Evolutionary conservation across 2,329 filamentous ascomycete species (phyloP), one percentile per base, ranked within the genome.

Genomic region (Colletotrichum sublineola): DNA sequence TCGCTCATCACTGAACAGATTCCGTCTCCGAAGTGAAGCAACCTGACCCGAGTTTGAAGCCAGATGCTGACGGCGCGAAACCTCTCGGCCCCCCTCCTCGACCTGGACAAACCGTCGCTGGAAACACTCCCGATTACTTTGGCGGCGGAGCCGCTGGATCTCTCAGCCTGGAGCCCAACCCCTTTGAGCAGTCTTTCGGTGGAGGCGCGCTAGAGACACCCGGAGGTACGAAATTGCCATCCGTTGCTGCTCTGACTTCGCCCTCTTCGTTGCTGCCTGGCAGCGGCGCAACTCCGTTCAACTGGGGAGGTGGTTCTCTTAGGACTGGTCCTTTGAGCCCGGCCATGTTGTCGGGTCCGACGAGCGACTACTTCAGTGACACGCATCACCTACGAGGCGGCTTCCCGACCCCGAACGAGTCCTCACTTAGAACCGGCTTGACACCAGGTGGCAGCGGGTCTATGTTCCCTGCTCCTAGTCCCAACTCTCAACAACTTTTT

Each of bases 361-460:
- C 89, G 48, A 93, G 89, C 81, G 95, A 98, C 80, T 98, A 98
- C 84, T 97, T 98, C 80, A 89, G 90, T 76, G 94, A 97, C 78
- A 92, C 91, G 24, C 90, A 92, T 79, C 92, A 90, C 72, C 86
- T 97, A 75, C 90, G 93, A 75, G 91, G 94, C 77, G 93, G 94
- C 66, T 97, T 97, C 79, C 94, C 95, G 5, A 98, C 96, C 5
- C 96, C 96, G 0, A 98, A 98, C 89, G 96, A 99, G 84, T 98
- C 96, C 9, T 97, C 94, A 3, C 85, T 98, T 64, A 89, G 96
- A 73, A 96, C 95, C 73, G 96, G 96, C 68, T 84, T 98, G 76
- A 98, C 96, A 65, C 96, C 96, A 61, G 96, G 96, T 73, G 96
- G 96, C 76, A 95, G 95, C 80, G 96, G 95, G 77, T 97, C 95